phyloP scores from a whole-genome alignment of 345 rosid species.

The Corymbia maculata region DNA sequence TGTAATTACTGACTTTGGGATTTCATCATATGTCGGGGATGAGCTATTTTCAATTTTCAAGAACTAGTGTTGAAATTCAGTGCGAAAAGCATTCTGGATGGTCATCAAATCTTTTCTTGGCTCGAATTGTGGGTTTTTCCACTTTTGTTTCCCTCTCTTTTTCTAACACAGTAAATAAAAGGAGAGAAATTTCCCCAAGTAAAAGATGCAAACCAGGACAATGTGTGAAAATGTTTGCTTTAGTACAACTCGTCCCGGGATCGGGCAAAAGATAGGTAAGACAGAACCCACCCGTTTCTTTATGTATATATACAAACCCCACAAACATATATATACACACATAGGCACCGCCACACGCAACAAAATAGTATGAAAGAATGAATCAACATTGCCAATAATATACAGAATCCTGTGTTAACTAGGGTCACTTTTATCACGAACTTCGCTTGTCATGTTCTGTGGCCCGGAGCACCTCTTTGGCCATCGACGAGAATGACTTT shows the following conservation, averaged over 20 bases:
- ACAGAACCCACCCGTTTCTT: neutral
- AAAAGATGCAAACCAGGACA: neutral
- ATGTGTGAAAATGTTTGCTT: neutral
- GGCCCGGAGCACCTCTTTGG: conserved; percentile 53
- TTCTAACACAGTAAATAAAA: neutral
- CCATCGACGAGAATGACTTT: conserved; percentile 79
- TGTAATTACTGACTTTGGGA: neutral
- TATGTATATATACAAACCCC: neutral
- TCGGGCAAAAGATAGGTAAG: neutral
- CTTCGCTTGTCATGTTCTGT: conserved; percentile 52
- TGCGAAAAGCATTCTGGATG: neutral
- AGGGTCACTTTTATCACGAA: conserved; percentile 1
- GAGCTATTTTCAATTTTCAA: neutral
- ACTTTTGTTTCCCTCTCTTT: neutral
- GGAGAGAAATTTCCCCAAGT: neutral
- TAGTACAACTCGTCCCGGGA: neutral
- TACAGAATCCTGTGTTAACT: neutral
- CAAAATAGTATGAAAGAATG: neutral
- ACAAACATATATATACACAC: neutral
- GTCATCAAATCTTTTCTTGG: neutral
- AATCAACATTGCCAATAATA: neutral
- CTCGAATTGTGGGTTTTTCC: neutral
- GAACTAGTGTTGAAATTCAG: neutral
- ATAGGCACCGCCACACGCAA: neutral
- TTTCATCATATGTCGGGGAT: neutral